phyloP scores from a whole-genome alignment of 2,329 filamentous ascomycete species.

The Fusarium sp. region DNA sequence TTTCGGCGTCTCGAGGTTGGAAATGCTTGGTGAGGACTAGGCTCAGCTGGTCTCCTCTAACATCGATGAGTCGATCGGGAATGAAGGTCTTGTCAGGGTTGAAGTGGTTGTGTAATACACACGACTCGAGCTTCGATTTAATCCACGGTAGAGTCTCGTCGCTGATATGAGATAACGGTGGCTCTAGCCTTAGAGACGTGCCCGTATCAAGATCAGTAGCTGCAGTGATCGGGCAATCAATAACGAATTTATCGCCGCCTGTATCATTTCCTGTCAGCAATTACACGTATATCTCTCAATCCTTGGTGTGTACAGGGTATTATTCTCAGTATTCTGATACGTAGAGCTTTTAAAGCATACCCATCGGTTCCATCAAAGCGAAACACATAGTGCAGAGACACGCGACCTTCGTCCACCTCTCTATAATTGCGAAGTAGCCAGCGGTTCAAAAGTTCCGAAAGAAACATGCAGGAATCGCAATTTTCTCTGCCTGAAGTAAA shows the following conservation, averaged over 20 bases:
- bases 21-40: rapidly evolving
- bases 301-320: too few relatives aligned
- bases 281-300: too few relatives aligned
- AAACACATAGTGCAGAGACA: background rate
- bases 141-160: rapidly evolving
- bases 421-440: too few relatives aligned
- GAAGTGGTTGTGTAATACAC: rapidly evolving
- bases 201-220: background rate
- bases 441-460: too few relatives aligned
- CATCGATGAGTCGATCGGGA: background rate
- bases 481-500: too few relatives aligned
- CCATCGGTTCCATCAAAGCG: too few relatives aligned
- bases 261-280: too few relatives aligned
- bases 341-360: too few relatives aligned
- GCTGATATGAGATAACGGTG: rapidly evolving
- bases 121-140: rapidly evolving
- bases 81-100: rapidly evolving
- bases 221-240: background rate
- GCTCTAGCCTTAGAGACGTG: rapidly evolving
- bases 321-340: too few relatives aligned
- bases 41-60: rapidly evolving
- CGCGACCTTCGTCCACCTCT: too few relatives aligned
- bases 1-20: rapidly evolving
- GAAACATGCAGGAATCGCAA: too few relatives aligned
- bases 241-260: too few relatives aligned